These are phyloP conservation scores for Lipomyces starkeyi DNA, from an alignment of 805 yeast species.

Conservation along the genomic window DNA sequence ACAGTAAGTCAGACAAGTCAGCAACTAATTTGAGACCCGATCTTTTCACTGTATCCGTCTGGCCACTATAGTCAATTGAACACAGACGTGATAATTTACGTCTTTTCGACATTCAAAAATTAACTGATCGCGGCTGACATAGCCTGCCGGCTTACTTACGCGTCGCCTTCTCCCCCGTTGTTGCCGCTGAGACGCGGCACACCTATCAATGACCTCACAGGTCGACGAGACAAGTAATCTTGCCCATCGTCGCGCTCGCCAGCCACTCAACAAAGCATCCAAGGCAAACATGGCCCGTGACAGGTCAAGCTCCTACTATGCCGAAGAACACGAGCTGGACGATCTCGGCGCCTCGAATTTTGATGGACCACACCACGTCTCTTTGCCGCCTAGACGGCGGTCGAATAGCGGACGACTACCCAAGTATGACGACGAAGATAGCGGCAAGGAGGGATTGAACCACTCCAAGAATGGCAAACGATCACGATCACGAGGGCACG, in stretches of 20 bases:
- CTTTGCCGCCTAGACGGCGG: constrained; percentile 30
- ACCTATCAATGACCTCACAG: background rate
- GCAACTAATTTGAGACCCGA: background rate
- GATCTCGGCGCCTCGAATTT: constrained; percentile 36
- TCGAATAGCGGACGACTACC: constrained; percentile 20
- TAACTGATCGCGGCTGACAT: background rate
- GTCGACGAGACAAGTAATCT: background rate
- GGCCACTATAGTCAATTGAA: background rate
- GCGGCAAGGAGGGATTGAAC: constrained; percentile 1
- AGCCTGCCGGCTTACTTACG: background rate
- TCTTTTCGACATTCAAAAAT: background rate
- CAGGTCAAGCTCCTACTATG: background rate
- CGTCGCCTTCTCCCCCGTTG: background rate
- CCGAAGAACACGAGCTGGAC: constrained; percentile 27
- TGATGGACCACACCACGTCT: constrained; percentile 33
- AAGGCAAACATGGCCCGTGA: background rate
- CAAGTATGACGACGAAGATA: constrained; percentile 14
- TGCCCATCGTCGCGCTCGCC: constrained; percentile 5
- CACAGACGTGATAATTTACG: background rate
- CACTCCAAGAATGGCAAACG: background rate
- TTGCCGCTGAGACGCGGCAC: background rate
- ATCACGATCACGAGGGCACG: background rate
- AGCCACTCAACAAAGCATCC: background rate
- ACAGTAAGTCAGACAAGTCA: background rate
- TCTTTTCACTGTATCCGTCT: background rate